These are phyloP conservation scores for Tricholoma hemisulphureum DNA, from an alignment of 768 basidiomycete species.

Conservation along the genomic window DNA sequence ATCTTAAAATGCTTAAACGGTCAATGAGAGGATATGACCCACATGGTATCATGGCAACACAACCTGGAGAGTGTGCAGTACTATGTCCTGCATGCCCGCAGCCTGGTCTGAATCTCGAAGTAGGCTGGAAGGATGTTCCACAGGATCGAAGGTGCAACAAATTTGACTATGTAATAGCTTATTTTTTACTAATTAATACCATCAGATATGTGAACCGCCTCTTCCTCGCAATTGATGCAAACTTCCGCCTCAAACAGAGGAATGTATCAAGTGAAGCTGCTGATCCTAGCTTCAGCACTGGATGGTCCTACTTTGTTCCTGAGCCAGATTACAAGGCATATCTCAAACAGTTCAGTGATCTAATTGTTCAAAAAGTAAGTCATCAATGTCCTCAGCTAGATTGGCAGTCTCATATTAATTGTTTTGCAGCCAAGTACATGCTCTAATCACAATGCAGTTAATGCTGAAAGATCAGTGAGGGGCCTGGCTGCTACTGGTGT, in stretches of 20 bases:
- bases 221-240: conserved; percentile 7
- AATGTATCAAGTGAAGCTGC: not conserved
- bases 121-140: conserved; percentile 15
- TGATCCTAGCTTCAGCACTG: not conserved
- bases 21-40: conserved; percentile 25
- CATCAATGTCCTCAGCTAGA: no score
- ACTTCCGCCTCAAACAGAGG: conserved; percentile 7
- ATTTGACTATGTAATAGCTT: not conserved
- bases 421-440: not conserved
- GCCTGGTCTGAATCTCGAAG: conserved; percentile 23
- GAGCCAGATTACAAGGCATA: conserved; percentile 10
- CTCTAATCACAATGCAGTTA: not conserved
- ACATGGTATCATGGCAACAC: conserved; percentile 11
- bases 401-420: not conserved
- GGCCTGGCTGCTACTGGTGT: conserved; percentile 2
- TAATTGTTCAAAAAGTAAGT: conserved; percentile 8
- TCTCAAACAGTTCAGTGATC: conserved; percentile 10
- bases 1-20: conserved; percentile 26
- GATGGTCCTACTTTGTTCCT: conserved; percentile 7
- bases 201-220: conserved; percentile 5
- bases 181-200: not conserved
- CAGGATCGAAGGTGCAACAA: conserved; percentile 2
- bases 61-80: conserved; percentile 20
- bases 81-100: conserved; percentile 30
- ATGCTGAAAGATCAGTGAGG: not conserved